A percentile compares a stretch with the other conserved stretches of the same genome.
Evolutionary conservation across 345 rosid genomes (phyloP).

Genomic region (Toxicodendron radicans): DNA sequence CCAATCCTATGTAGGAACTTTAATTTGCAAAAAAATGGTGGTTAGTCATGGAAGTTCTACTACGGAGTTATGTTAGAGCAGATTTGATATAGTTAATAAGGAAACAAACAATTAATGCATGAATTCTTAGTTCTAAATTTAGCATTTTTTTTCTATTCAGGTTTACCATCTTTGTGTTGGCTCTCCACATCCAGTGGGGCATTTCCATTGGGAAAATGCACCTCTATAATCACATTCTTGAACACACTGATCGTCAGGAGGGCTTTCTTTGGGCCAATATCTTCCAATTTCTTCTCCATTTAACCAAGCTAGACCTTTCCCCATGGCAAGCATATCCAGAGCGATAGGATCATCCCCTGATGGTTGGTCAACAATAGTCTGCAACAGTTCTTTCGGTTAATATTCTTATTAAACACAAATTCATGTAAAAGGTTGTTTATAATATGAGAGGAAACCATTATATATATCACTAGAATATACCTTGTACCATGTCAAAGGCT

Average conservation of each 20-base stretch:
- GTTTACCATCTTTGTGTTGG: slow-evolving; percentile 94
- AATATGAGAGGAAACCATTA: neutral
- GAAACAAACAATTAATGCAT: too few species aligned
- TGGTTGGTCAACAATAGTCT: slow-evolving; percentile 79
- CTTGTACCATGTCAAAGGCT: slow-evolving; percentile 95
- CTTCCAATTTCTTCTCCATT: slow-evolving; percentile 98
- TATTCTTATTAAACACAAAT: neutral
- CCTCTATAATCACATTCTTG: slow-evolving; percentile 79
- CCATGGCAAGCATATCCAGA: slow-evolving; percentile 86
- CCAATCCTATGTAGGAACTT: too few species aligned
- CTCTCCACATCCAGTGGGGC: slow-evolving; percentile 83
- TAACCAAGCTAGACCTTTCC: slow-evolving; percentile 96
- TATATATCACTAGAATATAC: slow-evolving; percentile 30
- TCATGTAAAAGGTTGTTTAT: neutral
- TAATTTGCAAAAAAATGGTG: too few species aligned
- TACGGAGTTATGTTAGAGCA: too few species aligned
- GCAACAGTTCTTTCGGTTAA: slow-evolving; percentile 15
- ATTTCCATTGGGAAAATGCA: slow-evolving; percentile 72
- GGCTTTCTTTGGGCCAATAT: slow-evolving; percentile 67
- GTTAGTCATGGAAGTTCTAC: too few species aligned
- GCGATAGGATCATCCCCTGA: slow-evolving; percentile 83
- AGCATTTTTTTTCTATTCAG: neutral
- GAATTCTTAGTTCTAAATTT: too few species aligned
- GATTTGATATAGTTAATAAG: too few species aligned
- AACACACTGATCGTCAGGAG: slow-evolving; percentile 48